Evolutionary conservation across 1,284 basidiomycete species (phyloP).

Genomic region (Leccinum colubrinum): DNA sequence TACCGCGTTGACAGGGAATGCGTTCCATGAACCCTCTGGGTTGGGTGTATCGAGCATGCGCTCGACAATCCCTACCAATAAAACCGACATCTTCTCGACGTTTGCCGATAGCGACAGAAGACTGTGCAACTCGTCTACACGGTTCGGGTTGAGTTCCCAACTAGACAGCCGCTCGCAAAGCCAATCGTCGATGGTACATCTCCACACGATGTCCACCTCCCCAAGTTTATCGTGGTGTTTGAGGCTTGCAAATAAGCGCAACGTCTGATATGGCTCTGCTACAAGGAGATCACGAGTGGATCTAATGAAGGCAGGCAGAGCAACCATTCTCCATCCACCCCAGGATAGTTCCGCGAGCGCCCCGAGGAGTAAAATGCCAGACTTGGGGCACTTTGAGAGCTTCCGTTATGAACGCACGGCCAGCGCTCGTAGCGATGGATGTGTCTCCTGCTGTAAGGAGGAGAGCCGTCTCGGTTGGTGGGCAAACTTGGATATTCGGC

Average conservation of each 20-base stretch:
- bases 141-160: constrained; percentile 33
- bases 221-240: constrained; percentile 45
- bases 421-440: constrained; percentile 59
- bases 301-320: constrained; percentile 54
- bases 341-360: constrained; percentile 61
- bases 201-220: constrained; percentile 59
- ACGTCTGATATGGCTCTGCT: constrained; percentile 36
- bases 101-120: constrained; percentile 52
- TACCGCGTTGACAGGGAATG: constrained; percentile 41
- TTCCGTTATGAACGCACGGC: constrained; percentile 56
- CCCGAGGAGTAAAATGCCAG: constrained; percentile 55
- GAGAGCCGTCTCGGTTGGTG: constrained; percentile 40
- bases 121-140: constrained; percentile 43
- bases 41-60: constrained; percentile 34
- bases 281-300: constrained; percentile 47
- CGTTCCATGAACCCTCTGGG: constrained; percentile 33
- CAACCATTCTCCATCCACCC: constrained; percentile 72
- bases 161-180: constrained; percentile 29
- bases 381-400: constrained; percentile 36
- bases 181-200: constrained; percentile 48
- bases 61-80: constrained; percentile 38
- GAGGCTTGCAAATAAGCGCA: constrained; percentile 53
- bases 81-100: constrained; percentile 41
- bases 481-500: constrained; percentile 37
- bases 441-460: constrained; percentile 62